These are phyloP conservation scores for Diphasiastrum complanatum DNA, from an alignment of 83 land plant species.

Conservation along the genomic window DNA sequence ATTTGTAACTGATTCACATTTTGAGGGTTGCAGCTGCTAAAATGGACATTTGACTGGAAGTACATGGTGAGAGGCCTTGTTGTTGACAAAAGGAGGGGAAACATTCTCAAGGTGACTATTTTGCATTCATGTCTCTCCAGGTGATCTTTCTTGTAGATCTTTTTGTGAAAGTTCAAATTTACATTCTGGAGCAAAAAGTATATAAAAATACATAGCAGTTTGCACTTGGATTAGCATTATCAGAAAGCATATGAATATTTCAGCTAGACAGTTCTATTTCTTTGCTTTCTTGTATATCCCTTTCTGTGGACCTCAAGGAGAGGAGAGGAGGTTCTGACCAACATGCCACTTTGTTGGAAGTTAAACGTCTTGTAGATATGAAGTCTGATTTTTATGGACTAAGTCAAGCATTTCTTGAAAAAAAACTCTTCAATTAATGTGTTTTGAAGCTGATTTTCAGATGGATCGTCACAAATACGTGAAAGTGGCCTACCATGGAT, in stretches of 20 bases:
- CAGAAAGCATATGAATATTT: too few species aligned
- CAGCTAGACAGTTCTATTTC: too few species aligned
- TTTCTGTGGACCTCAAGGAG: too few species aligned
- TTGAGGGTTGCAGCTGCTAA: constrained; percentile 80
- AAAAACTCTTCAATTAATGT: not conserved
- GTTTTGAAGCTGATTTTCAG: constrained; percentile 35
- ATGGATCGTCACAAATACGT: constrained; percentile 99
- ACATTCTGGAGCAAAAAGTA: not conserved
- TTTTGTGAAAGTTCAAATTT: not conserved
- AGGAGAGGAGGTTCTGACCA: constrained; percentile 3
- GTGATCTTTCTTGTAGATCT: not conserved
- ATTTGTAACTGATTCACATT: too few species aligned
- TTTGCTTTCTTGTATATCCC: not conserved
- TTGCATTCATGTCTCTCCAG: constrained; percentile 1
- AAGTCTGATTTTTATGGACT: not conserved
- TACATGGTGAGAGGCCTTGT: constrained; percentile 99
- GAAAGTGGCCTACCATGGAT: constrained; percentile 97
- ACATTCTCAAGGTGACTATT: constrained; percentile 75
- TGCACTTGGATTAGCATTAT: too few species aligned
- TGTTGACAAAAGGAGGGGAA: constrained; percentile 89
- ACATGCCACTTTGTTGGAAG: not conserved
- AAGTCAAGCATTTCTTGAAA: too few species aligned
- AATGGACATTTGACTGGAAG: constrained; percentile 94
- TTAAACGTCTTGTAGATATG: not conserved
- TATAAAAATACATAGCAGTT: not conserved